A percentile compares a stretch with the other conserved stretches of the same genome.
phyloP scores from a whole-genome alignment of 2,329 filamentous ascomycete genomes.

The Verticillium klebahnii region DNA sequence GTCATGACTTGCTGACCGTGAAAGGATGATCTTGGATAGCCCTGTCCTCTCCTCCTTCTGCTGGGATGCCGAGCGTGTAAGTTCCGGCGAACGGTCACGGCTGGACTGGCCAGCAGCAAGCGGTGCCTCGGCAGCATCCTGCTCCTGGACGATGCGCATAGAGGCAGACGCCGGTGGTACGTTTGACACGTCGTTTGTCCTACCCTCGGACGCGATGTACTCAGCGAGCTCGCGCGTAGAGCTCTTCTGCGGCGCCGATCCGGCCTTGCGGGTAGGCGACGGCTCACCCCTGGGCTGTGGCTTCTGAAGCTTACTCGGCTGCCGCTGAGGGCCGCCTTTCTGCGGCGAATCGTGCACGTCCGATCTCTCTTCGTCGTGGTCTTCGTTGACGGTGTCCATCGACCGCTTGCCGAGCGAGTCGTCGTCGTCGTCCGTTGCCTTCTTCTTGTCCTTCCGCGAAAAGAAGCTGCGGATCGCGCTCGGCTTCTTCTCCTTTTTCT shows the following conservation, averaged over 20 bases:
- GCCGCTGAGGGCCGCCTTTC: constrained; percentile 44
- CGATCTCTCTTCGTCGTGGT: constrained; percentile 36
- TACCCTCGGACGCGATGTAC: constrained; percentile 35
- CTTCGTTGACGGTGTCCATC: constrained; percentile 47
- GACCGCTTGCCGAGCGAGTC: constrained; percentile 59
- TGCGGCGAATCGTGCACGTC: constrained; percentile 44
- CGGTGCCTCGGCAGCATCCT: constrained; percentile 30
- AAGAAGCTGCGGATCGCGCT: constrained; percentile 57
- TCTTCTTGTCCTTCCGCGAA: constrained; percentile 59
- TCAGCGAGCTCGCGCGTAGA: constrained; percentile 36
- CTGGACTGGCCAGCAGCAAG: constrained; percentile 9
- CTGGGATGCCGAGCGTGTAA: constrained; percentile 27
- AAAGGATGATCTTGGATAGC: constrained; percentile 36
- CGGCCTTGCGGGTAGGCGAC: constrained; percentile 38
- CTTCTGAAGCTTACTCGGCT: constrained; percentile 68
- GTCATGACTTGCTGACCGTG: constrained; percentile 36
- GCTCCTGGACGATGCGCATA: constrained; percentile 52
- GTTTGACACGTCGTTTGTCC: constrained; percentile 48
- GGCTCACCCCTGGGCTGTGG: constrained; percentile 47
- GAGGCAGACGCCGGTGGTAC: constrained; percentile 44
- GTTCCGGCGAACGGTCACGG: constrained; percentile 22
- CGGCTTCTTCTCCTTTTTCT: constrained; percentile 62
- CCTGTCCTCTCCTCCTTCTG: constrained; percentile 36
- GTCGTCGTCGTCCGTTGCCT: constrained; percentile 51
- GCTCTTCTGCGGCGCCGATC: constrained; percentile 22